phyloP scores from a whole-genome alignment of 345 rosid species.

The Eucalyptus victrix region DNA sequence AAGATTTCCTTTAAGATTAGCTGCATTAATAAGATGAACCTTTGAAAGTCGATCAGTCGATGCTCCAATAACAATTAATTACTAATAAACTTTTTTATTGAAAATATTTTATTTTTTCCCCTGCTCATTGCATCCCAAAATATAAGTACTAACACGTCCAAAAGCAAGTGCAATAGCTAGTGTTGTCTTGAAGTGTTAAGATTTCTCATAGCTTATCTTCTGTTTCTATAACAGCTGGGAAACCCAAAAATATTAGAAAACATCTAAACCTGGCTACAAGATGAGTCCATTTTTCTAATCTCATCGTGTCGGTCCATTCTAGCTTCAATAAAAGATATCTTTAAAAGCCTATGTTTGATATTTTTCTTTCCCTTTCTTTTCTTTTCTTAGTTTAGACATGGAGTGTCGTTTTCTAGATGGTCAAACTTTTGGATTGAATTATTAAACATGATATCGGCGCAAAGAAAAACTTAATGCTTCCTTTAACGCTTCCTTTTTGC shows the following conservation, averaged over 20 bases:
- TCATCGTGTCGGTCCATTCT: background rate
- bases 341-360: background rate
- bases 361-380: background rate
- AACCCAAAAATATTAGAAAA: background rate
- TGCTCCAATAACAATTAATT: background rate
- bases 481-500: background rate
- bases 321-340: background rate
- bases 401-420: background rate
- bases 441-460: background rate
- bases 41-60: background rate
- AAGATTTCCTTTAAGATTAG: background rate
- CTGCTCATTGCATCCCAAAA: background rate
- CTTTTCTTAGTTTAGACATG: background rate
- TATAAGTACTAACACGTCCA: background rate
- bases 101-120: background rate
- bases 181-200: background rate
- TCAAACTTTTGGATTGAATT: background rate
- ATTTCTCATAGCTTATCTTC: background rate
- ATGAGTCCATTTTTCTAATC: background rate
- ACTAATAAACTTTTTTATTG: background rate
- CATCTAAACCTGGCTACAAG: background rate
- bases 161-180: background rate
- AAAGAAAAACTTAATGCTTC: background rate
- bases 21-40: background rate
- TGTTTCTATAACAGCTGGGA: background rate